Evolutionary conservation across 139 green algal genomes (phyloP).

Genomic region (Picochlorum costavermella): DNA sequence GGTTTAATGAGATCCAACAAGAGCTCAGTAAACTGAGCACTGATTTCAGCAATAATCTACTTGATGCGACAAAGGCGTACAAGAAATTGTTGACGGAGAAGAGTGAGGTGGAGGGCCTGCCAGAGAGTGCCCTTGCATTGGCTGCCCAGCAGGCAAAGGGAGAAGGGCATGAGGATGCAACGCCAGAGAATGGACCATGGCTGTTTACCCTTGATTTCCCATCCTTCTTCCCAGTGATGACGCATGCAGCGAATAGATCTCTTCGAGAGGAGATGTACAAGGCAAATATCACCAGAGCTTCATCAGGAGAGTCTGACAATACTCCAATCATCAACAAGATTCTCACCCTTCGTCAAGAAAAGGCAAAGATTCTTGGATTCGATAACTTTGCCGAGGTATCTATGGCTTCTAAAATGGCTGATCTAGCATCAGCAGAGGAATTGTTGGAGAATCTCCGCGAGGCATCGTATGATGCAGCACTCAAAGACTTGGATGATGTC

Average conservation of each 20-base stretch:
- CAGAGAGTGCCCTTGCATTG: slow-evolving; percentile 56
- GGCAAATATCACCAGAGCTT: slow-evolving; percentile 77
- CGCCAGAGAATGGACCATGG: slow-evolving; percentile 77
- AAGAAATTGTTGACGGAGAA: slow-evolving; percentile 76
- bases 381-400: slow-evolving; percentile 73
- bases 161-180: slow-evolving; percentile 68
- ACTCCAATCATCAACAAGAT: slow-evolving; percentile 76
- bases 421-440: slow-evolving; percentile 55
- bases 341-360: slow-evolving; percentile 73
- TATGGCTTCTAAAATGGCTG: slow-evolving; percentile 82
- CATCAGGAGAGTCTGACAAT: slow-evolving; percentile 76
- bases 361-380: slow-evolving; percentile 85
- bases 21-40: slow-evolving; percentile 50
- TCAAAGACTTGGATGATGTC: slow-evolving; percentile 73
- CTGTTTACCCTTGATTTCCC: slow-evolving; percentile 92
- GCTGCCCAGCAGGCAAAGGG: slow-evolving; percentile 50
- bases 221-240: slow-evolving; percentile 77
- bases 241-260: slow-evolving; percentile 69
- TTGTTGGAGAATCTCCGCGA: slow-evolving; percentile 87
- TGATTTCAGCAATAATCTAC: slow-evolving; percentile 84
- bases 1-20: slow-evolving; percentile 95
- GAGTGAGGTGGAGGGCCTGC: slow-evolving; percentile 71
- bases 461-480: slow-evolving; percentile 47
- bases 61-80: slow-evolving; percentile 73
- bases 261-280: slow-evolving; percentile 93